Percentiles rank a stretch among this genome's conserved stretches.
These are phyloP conservation scores for Neophaeococcomyces mojaviensis DNA, from an alignment of 2,329 filamentous ascomycete species.

Conservation along the genomic window DNA sequence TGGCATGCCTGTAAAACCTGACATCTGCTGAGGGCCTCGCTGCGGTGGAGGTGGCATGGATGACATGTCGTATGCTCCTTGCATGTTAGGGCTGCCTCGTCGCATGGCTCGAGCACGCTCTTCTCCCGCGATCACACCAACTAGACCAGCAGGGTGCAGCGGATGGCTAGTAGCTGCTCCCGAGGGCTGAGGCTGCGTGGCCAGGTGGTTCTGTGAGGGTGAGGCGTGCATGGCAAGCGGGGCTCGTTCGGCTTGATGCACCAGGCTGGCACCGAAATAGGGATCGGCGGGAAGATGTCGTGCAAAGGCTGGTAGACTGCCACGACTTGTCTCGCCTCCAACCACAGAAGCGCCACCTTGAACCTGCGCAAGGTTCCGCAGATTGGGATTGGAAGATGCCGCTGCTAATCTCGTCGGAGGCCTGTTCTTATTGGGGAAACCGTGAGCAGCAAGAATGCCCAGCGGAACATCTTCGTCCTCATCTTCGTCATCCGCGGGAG, in stretches of 20 bases:
- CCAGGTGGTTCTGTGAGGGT: slow-evolving; percentile 1
- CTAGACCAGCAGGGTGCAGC: slow-evolving; percentile 65
- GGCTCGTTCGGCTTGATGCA: slow-evolving; percentile 65
- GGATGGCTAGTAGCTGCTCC: slow-evolving; percentile 21
- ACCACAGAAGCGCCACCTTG: slow-evolving; percentile 52
- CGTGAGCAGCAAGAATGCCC: slow-evolving; percentile 79
- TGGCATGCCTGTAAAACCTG: slow-evolving; percentile 25
- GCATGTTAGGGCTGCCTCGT: slow-evolving; percentile 65
- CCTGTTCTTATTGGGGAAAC: slow-evolving; percentile 71
- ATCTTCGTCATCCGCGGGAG: slow-evolving; percentile 44
- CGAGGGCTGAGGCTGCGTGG: slow-evolving; percentile 2
- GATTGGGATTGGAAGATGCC: slow-evolving; percentile 63
- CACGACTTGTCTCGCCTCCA: slow-evolving; percentile 36
- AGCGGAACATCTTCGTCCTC: slow-evolving; percentile 85
- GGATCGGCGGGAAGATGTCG: slow-evolving; percentile 75
- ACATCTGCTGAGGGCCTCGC: slow-evolving; percentile 33
- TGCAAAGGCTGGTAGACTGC: slow-evolving; percentile 70
- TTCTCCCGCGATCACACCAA: slow-evolving; percentile 81
- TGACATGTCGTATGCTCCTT: slow-evolving; percentile 31
- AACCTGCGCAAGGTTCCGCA: slow-evolving; percentile 34
- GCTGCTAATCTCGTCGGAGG: slow-evolving; percentile 61
- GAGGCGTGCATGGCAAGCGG: slow-evolving; percentile 60
- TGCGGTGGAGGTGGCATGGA: slow-evolving; percentile 18
- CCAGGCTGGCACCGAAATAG: slow-evolving; percentile 70
- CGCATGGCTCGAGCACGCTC: slow-evolving; percentile 71